Evolutionary conservation across 345 rosid species (phyloP).

Genomic region (Rhodomyrtus tomentosa): DNA sequence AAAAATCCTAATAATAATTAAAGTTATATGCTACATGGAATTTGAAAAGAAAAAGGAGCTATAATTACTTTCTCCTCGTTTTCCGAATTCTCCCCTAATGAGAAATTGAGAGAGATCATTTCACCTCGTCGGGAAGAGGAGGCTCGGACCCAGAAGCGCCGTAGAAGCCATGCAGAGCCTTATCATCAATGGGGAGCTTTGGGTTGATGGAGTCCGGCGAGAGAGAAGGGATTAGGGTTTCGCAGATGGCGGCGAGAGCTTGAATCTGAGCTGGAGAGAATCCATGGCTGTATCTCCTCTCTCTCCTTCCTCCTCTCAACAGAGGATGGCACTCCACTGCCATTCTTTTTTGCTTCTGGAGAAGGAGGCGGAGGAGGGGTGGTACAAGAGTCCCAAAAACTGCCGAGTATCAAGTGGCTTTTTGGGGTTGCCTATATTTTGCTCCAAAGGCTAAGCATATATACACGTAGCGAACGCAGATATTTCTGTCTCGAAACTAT

Average conservation of each 20-base stretch:
- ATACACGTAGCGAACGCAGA: not conserved
- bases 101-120: not conserved
- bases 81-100: not conserved
- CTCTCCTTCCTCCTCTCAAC: constrained; percentile 27
- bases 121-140: constrained; percentile 58
- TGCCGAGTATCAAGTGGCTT: not conserved
- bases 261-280: constrained; percentile 53
- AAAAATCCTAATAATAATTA: not conserved
- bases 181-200: constrained; percentile 14
- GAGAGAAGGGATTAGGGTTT: constrained; percentile 53
- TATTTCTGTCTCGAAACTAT: not conserved
- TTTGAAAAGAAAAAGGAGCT: not conserved
- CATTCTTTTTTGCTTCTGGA: not conserved
- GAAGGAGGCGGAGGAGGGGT: not conserved
- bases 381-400: not conserved
- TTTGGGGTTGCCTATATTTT: not conserved
- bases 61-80: not conserved
- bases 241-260: constrained; percentile 46
- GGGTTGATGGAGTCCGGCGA: constrained; percentile 1
- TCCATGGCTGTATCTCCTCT: constrained; percentile 40
- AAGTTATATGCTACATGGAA: not conserved
- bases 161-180: constrained; percentile 25
- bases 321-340: constrained; percentile 27
- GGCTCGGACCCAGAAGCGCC: constrained; percentile 44
- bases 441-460: not conserved